A percentile compares a stretch with the other conserved stretches of the same genome.
phyloP scores from a whole-genome alignment of 148 eudicot genomes.

The Chenopodium berlandieri region DNA sequence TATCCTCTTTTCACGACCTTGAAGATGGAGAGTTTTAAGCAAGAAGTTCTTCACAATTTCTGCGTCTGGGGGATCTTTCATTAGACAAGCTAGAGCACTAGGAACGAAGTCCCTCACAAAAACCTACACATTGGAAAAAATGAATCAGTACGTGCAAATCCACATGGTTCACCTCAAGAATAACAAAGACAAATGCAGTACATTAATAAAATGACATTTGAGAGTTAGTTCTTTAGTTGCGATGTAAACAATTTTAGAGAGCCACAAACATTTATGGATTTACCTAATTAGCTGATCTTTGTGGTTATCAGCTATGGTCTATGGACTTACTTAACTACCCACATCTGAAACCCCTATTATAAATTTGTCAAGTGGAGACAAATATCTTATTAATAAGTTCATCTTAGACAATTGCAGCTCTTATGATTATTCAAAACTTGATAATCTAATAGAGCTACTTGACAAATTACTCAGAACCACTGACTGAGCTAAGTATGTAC shows the following conservation, averaged over 20 bases:
- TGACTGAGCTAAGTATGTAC: neutral
- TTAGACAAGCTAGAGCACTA: constrained; percentile 59
- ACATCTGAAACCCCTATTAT: neutral
- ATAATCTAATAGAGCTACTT: neutral
- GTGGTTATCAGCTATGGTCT: no score
- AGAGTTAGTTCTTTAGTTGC: neutral
- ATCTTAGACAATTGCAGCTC: neutral
- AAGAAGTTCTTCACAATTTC: constrained; percentile 66
- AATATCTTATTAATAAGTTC: neutral
- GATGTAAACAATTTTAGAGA: neutral
- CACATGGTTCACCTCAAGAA: neutral
- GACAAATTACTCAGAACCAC: neutral
- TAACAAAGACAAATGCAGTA: neutral
- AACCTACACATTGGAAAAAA: constrained; percentile 37
- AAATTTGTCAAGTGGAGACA: neutral
- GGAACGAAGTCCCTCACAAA: constrained; percentile 76
- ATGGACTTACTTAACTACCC: neutral
- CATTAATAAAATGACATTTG: neutral
- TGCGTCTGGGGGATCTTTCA: constrained; percentile 52
- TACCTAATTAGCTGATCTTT: neutral
- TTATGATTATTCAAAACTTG: neutral
- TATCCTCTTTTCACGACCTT: constrained; percentile 55
- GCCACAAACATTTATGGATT: neutral
- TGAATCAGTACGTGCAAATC: neutral
- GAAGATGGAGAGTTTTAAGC: constrained; percentile 57